Evolutionary conservation across 2,329 filamentous ascomycete genomes (phyloP), one percentile per base, ranked within the genome.

Genomic region (Aureobasidium sp.): DNA sequence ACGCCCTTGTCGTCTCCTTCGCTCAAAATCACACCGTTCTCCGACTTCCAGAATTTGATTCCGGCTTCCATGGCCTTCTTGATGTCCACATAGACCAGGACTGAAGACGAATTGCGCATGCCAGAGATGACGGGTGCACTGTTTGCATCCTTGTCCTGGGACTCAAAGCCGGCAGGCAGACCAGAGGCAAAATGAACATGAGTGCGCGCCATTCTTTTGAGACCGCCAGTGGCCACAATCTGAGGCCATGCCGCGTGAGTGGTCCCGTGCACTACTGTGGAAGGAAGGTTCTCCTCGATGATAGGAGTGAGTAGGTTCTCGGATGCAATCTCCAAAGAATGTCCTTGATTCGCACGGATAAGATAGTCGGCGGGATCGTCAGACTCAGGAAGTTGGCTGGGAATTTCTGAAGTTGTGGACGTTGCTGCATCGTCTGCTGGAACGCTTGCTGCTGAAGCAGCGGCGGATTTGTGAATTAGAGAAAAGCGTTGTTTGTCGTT

Each of bases 311-410:
- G 83, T 2, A 95, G 81, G 0, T 82, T 82, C 51, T 87, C 84
- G n/a, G 85, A 85, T 31, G 90, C 87, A 39, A 87, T 77, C 70
- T 86, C 85, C 71, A 99, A 89, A 69, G 85, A 91, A 78, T 97
- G 94, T 61, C 94, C 94, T 77, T 97, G 94, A 71, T 95, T 96
- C 31, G 94, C 94, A 70, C 94, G 91, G 76, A 99, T 97, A 36
- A 95, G 81, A 78, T 87, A 97, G 73, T 88, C 81, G 0, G 81
- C 74, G 0, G 90, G 81, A 55, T 88, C 78, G 9, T 73, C 64
- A 51, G 75, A 72, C n/a, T 73, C 67, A 15, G 76, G 67, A 15
- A 73, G 76, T 31, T 57, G 29, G 22, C 52, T 44, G 15, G 49
- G 29, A 15, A 56, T 48, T 7, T 62, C 59, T 56, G 67, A 66